A percentile compares a stretch with the other conserved stretches of the same genome.
These are phyloP conservation scores for Candolleomyces efflorescens DNA, from an alignment of 768 basidiomycete species.

Conservation along the genomic window DNA sequence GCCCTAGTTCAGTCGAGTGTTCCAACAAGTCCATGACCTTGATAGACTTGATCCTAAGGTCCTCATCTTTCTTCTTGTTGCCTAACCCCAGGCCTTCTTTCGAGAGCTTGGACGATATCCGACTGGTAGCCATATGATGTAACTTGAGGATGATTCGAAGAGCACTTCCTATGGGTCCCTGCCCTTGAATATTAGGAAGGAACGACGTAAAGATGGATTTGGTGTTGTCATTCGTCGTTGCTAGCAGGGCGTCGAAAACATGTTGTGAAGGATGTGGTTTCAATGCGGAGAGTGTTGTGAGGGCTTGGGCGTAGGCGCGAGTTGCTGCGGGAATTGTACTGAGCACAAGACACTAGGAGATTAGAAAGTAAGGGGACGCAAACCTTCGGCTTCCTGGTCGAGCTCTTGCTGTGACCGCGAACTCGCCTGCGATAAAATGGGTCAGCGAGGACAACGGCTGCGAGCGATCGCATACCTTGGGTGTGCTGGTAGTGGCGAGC, in stretches of 20 bases:
- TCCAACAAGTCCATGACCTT: constrained; percentile 79
- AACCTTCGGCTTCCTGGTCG: constrained; percentile 55
- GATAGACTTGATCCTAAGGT: constrained; percentile 64
- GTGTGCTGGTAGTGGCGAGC: neutral
- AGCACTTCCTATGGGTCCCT: constrained; percentile 69
- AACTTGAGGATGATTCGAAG: constrained; percentile 66
- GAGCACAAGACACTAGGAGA: neutral
- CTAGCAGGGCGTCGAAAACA: constrained; percentile 49
- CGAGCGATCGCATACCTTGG: neutral
- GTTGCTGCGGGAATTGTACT: constrained; percentile 39
- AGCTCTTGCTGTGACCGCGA: constrained; percentile 27
- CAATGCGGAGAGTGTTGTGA: constrained; percentile 60
- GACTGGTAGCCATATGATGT: constrained; percentile 51
- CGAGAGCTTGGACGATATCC: constrained; percentile 35
- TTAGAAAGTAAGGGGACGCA: neutral
- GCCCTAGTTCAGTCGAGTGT: constrained; percentile 77
- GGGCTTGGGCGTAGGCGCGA: constrained; percentile 73
- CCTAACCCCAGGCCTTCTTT: constrained; percentile 36
- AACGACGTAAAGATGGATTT: constrained; percentile 60
- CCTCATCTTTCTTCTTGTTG: constrained; percentile 58
- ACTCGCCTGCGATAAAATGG: constrained; percentile 8
- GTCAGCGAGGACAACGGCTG: neutral
- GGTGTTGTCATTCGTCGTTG: constrained; percentile 35
- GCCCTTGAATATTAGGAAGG: constrained; percentile 69
- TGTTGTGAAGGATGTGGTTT: constrained; percentile 56